Base-by-base conservation (phyloP, 2,329 filamentous ascomycete genomes). In the Colletotrichum cereale region DNA sequence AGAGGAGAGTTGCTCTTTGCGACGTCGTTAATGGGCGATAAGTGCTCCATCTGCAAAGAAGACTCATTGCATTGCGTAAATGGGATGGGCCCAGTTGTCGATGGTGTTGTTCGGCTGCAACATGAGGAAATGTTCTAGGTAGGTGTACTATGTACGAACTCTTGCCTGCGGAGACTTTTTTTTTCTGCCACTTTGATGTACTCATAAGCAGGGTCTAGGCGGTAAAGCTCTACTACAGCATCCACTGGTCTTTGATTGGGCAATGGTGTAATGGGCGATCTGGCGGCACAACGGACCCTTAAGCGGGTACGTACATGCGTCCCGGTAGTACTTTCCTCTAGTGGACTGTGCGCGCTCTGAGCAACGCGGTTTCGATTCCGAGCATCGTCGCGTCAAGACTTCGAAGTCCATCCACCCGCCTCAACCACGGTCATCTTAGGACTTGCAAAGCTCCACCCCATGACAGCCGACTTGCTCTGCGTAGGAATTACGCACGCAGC, bases 41-140 rank as follows among this genome's bases (percentile, higher is more conserved):
- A 61, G 57, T 24, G 62, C 69, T 61, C 68, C 73, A 66, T 50
- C 50, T 56, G 26, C 62, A 26, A 56, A 73, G 50, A n/a, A 66
- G 66, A 64, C 63, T 74, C 74, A 75, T 74, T 74, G 74, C 64
- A 74, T 70, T 67, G 53, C 50, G 63, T 60, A 34, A 31, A 24
- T 29, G 63, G 52, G 21, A 58, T 62, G 47, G 50, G 40, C 47
- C 58, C 52, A 62, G 40, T 14, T 36, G 14, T 61, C 34, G 55
- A 58, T 66, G 47, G 24, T 31, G 40, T 29, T 40, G 21, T 72
- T 38, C 31, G 26, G 29, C 36, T 44, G 42, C 42, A 47, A 34
- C 55, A 47, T 47, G 38, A 18, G 10, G 18, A 34, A 31, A 36
- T 31, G n/a, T 14, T 48, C 40, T 21, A 42, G 2, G 26, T 12